These are phyloP conservation scores for Pistacia vera DNA, from an alignment of 345 rosid species.

Conservation along the genomic window DNA sequence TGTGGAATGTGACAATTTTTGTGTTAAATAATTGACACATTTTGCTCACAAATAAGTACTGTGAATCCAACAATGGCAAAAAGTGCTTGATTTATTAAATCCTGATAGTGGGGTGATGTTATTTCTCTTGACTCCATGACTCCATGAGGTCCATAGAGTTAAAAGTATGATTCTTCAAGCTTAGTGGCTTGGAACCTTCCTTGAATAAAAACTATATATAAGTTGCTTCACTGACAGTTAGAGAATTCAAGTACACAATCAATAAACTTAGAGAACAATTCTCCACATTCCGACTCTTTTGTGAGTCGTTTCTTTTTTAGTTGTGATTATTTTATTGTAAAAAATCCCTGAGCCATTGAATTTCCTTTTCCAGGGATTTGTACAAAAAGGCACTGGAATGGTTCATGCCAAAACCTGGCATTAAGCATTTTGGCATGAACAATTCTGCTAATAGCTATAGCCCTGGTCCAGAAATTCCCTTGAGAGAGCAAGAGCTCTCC, in stretches of 20 bases:
- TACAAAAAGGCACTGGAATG: neutral
- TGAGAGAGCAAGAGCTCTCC: conserved; percentile 34
- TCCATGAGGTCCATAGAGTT: neutral
- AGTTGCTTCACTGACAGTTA: too few species aligned
- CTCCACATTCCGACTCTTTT: neutral
- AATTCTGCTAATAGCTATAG: conserved; percentile 18
- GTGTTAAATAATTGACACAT: too few species aligned
- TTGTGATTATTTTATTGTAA: too few species aligned
- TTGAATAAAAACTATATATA: neutral
- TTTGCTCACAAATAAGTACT: too few species aligned
- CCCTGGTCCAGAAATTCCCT: conserved; percentile 17
- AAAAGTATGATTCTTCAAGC: neutral
- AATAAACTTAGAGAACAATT: too few species aligned
- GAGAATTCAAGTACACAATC: too few species aligned
- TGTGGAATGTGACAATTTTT: too few species aligned
- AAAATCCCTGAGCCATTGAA: neutral
- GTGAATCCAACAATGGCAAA: too few species aligned
- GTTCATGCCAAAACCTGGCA: neutral
- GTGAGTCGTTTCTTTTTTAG: neutral
- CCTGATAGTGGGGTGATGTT: neutral
- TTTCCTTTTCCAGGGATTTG: neutral
- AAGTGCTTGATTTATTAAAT: too few species aligned
- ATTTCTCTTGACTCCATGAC: neutral
- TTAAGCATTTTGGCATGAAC: neutral
- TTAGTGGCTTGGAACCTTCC: neutral